phyloP scores from a whole-genome alignment of 257 asterid species.

The Primulina tabacum region DNA sequence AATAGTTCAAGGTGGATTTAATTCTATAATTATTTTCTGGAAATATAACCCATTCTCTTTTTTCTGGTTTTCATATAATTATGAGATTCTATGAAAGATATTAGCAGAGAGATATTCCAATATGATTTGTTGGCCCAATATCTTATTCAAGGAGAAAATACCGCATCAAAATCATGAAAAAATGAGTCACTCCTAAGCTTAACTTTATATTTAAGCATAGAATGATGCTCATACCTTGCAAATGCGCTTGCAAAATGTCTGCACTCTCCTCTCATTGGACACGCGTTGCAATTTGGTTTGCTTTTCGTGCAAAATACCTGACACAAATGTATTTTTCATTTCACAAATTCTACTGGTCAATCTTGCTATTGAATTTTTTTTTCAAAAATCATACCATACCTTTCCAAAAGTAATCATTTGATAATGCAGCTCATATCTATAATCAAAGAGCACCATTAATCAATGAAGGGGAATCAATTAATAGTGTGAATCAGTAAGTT shows the following conservation, averaged over 20 bases:
- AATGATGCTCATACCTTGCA: constrained; percentile 39
- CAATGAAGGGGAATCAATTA: constrained; percentile 9
- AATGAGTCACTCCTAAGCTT: background rate
- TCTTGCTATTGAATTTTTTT: constrained; percentile 3
- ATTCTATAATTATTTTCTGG: background rate
- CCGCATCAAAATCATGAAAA: background rate
- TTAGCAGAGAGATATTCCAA: background rate
- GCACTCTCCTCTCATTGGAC: constrained; percentile 66
- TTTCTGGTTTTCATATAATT: background rate
- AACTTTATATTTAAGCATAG: background rate
- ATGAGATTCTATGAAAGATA: background rate
- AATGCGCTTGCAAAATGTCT: constrained; percentile 60
- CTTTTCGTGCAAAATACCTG: constrained; percentile 56
- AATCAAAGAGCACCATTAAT: constrained; percentile 21
- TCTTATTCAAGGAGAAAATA: background rate
- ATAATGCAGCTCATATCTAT: constrained; percentile 53
- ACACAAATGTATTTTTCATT: background rate
- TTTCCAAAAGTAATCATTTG: constrained; percentile 60
- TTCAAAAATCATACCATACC: constrained; percentile 32
- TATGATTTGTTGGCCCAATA: background rate
- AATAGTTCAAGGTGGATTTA: background rate
- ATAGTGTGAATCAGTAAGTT: constrained; percentile 1
- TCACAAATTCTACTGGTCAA: constrained; percentile 12
- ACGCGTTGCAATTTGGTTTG: constrained; percentile 59
- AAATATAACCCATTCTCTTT: background rate